A percentile compares a stretch with the other conserved stretches of the same genome.
Evolutionary conservation across 225 moss, liverwort and hornwort genomes (phyloP).

Genomic region (Sphagnum tenellum): DNA sequence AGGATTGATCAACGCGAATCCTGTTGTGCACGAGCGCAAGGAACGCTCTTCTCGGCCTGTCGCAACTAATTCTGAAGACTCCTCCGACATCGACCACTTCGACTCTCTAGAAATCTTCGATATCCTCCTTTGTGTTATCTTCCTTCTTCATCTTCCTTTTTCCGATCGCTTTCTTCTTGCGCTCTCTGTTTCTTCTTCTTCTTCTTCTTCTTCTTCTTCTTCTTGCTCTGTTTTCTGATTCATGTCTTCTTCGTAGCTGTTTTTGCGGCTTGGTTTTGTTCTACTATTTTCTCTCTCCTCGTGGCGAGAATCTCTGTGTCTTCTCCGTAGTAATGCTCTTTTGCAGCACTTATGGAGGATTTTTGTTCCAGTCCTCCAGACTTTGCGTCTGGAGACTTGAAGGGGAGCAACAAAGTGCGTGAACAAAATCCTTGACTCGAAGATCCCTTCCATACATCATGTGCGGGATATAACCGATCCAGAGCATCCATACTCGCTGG

Average conservation of each 20-base stretch:
- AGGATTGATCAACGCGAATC: conserved; percentile 79
- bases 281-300: neutral
- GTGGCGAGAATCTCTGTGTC: too few species aligned
- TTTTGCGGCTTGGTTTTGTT: neutral
- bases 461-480: conserved; percentile 96
- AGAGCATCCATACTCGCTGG: conserved; percentile 93
- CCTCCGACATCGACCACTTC: conserved; percentile 29
- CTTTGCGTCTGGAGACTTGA: neutral
- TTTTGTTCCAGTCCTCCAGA: too few species aligned
- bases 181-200: too few species aligned
- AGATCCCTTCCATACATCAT: conserved; percentile 39
- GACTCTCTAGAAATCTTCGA: conserved; percentile 83
- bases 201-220: too few species aligned
- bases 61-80: conserved; percentile 24
- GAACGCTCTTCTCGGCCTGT: conserved; percentile 37
- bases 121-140: conserved; percentile 41
- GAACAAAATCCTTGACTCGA: conserved; percentile 26
- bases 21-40: conserved; percentile 79
- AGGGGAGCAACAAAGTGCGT: neutral
- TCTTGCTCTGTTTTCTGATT: neutral
- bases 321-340: too few species aligned
- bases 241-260: neutral
- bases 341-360: too few species aligned
- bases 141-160: neutral
- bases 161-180: too few species aligned